Evolutionary conservation across 148 eudicot genomes (phyloP).

Genomic region (Chenopodium berlandieri): DNA sequence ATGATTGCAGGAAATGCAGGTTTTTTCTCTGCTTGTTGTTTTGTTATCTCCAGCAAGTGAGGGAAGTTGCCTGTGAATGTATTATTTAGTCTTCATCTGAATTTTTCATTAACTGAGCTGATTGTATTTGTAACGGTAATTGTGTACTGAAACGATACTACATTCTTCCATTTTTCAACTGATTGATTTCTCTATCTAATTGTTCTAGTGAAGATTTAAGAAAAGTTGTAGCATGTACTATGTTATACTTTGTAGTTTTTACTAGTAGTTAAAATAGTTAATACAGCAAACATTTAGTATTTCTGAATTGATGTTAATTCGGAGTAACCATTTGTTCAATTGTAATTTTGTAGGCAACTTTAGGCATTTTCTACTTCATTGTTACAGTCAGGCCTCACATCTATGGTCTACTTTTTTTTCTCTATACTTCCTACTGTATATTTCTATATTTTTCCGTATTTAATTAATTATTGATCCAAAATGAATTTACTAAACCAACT

Average conservation of each 20-base stretch:
- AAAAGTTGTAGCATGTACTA: conserved; percentile 1
- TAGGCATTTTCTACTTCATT: too few species aligned
- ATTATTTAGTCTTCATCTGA: conserved; percentile 5
- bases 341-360: too few species aligned
- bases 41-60: not conserved
- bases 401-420: too few species aligned
- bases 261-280: not conserved
- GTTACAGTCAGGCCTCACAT: too few species aligned
- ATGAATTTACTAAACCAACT: too few species aligned
- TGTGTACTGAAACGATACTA: conserved; percentile 3
- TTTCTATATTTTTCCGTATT: too few species aligned
- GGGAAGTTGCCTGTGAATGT: conserved; percentile 8
- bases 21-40: not conserved
- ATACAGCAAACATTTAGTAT: not conserved
- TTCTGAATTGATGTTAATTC: not conserved
- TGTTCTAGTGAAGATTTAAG: not conserved
- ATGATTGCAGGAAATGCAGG: not conserved
- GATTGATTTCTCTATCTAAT: conserved; percentile 3
- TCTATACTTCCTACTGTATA: too few species aligned
- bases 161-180: conserved; percentile 19
- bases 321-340: too few species aligned
- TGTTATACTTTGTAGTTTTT: not conserved
- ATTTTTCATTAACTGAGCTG: conserved; percentile 18
- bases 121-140: conserved; percentile 28
- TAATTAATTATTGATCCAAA: too few species aligned